phyloP scores from a whole-genome alignment of 2,329 filamentous ascomycete species.

The Rhytidhysteron rufulum region DNA sequence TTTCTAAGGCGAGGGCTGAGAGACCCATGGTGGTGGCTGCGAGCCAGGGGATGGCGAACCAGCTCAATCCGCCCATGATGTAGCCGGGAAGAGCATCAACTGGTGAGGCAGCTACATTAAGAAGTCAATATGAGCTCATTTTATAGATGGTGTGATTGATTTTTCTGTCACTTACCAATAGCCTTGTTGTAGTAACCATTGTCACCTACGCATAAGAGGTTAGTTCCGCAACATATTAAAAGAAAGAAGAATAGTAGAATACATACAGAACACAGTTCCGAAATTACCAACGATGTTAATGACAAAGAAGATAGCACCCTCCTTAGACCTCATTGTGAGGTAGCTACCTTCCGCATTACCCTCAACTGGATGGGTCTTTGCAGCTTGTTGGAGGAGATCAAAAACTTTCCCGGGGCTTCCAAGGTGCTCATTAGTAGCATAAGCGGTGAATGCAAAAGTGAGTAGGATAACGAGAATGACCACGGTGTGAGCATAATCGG shows the following conservation, averaged over 20 bases:
- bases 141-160: conserved; percentile 34
- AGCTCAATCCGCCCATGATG: conserved; percentile 77
- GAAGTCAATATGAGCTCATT: conserved; percentile 70
- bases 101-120: conserved; percentile 81
- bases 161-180: conserved; percentile 58
- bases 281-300: conserved; percentile 89
- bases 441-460: conserved; percentile 77
- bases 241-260: no score
- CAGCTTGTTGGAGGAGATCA: conserved; percentile 68
- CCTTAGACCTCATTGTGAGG: conserved; percentile 76
- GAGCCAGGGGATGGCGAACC: conserved; percentile 92
- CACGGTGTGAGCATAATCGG: conserved; percentile 84
- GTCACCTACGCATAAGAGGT: no score
- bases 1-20: conserved; percentile 74
- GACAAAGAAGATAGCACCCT: conserved; percentile 85
- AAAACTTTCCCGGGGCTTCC: conserved; percentile 76
- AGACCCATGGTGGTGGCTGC: conserved; percentile 86
- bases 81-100: conserved; percentile 86
- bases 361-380: conserved; percentile 66
- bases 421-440: conserved; percentile 67
- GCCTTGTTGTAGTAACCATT: conserved; percentile 91
- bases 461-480: conserved; percentile 81
- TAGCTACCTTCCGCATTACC: conserved; percentile 82
- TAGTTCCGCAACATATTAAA: no score
- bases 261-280: conserved; percentile 77